Evolutionary conservation across 1,284 basidiomycete species (phyloP).

Genomic region (Ceratobasidium sp.): DNA sequence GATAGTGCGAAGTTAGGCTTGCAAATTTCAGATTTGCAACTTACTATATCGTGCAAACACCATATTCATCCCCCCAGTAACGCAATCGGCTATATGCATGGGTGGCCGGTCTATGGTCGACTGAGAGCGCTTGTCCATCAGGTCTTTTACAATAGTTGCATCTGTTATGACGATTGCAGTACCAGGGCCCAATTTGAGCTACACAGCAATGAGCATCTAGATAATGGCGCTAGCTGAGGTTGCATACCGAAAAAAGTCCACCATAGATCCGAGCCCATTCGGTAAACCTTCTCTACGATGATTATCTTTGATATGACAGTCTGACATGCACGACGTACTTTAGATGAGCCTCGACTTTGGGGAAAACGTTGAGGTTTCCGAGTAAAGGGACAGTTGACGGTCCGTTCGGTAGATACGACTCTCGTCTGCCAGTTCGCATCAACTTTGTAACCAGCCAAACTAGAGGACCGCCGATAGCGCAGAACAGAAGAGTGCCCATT

Average conservation of each 20-base stretch:
- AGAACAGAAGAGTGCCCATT: background rate
- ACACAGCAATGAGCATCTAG: background rate
- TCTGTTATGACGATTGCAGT: constrained; percentile 51
- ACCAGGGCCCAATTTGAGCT: constrained; percentile 50
- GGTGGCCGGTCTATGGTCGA: constrained; percentile 39
- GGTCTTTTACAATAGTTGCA: constrained; percentile 49
- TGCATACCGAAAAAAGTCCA: constrained; percentile 47
- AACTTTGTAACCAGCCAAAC: constrained; percentile 6
- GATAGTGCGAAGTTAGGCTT: background rate
- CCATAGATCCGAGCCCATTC: constrained; percentile 52
- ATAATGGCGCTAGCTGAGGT: background rate
- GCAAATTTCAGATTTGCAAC: constrained; percentile 39
- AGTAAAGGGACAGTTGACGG: constrained; percentile 53
- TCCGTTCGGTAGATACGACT: constrained; percentile 51
- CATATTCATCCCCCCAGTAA: constrained; percentile 47
- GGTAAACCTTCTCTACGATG: constrained; percentile 46
- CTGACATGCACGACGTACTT: constrained; percentile 44
- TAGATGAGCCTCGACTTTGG: constrained; percentile 48
- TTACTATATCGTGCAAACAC: constrained; percentile 49
- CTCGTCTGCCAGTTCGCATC: constrained; percentile 44
- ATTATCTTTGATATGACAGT: background rate
- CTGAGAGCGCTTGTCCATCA: constrained; percentile 49
- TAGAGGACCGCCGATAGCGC: background rate
- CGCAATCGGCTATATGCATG: constrained; percentile 48
- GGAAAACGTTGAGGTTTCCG: constrained; percentile 53